Conservation (phyloP, 2,329 filamentous ascomycete genomes). For the Dactylellina sp. region DNA sequence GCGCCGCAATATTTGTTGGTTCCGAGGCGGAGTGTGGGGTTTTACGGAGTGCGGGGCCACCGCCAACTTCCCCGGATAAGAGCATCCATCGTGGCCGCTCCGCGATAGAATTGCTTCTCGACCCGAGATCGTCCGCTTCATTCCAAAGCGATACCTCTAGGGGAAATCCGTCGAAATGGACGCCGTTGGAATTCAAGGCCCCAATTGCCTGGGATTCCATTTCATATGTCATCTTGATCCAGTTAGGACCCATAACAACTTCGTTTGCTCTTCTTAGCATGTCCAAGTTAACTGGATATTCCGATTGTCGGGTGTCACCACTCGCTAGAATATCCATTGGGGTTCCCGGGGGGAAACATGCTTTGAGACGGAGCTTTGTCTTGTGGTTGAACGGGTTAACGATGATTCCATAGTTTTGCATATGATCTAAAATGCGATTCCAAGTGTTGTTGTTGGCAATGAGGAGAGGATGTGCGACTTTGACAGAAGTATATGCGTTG, state of each 20-base stretch:
- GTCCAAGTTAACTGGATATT: slow-evolving; percentile 43
- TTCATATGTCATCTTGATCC: slow-evolving; percentile 55
- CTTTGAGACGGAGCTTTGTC: slow-evolving; percentile 37
- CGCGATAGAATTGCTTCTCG: slow-evolving; percentile 17
- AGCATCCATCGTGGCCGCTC: slow-evolving; percentile 51
- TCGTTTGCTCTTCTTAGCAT: slow-evolving; percentile 49
- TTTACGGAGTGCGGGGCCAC: slow-evolving; percentile 11
- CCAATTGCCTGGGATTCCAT: slow-evolving; percentile 37
- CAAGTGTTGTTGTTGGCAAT: slow-evolving; percentile 51
- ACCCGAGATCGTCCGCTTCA: slow-evolving; percentile 33
- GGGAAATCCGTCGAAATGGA: slow-evolving; percentile 48
- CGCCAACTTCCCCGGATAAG: slow-evolving; percentile 23
- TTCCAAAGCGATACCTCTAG: slow-evolving; percentile 43
- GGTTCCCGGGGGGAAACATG: slow-evolving; percentile 47
- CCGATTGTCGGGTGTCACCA: slow-evolving; percentile 42
- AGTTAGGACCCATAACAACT: slow-evolving; percentile 51
- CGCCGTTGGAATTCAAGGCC: slow-evolving; percentile 40
- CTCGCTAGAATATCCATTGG: slow-evolving; percentile 44
- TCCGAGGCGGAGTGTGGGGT: slow-evolving; percentile 14
- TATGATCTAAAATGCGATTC: slow-evolving; percentile 43
- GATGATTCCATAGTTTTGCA: slow-evolving; percentile 51
- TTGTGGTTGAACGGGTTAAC: slow-evolving; percentile 54
- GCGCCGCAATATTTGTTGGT: slow-evolving; percentile 13
- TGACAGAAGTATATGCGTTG: slow-evolving; percentile 41
- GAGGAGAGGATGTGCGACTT: slow-evolving; percentile 37